Evolutionary conservation across 2,329 filamentous ascomycete species (phyloP), one percentile per base, ranked within the genome.

Genomic region (Nemania bipapillata): DNA sequence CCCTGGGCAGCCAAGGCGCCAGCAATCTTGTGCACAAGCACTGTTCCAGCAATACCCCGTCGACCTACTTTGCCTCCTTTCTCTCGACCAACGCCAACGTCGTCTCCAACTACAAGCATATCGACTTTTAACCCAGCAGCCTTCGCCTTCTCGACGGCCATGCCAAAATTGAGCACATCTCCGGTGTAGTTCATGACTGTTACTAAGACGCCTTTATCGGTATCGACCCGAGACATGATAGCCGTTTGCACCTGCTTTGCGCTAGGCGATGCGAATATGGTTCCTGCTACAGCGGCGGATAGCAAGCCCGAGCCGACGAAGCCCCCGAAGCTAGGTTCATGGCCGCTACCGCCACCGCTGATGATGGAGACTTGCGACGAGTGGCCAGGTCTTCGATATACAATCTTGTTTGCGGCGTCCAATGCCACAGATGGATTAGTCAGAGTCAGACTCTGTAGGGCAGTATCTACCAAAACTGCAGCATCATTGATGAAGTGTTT

Each of bases 131-230:
- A 81, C 0, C 93, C 94, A 0, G 89, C 88, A 1, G 93, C 93
- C 66, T 91, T 90, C 17, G 94, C 94, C 83, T 97, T 97, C 80
- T 97, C 95, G 8, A 96, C 92, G 0, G 91, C 94, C 87, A 97
- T 91, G 63, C 94, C 94, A 78, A 97, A 97, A 82, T 97, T 96
- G 73, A 97, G 86, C 62, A 97, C 88, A 79, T 94, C 92, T 42
- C 92, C 92, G 1, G 93, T 97, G 80, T 97, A 97, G 80, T 97
- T 97, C 92, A 97, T 97, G 32, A 97, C 92, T 5, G 94, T 90
- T n/a, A 97, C 91, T 47, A 97, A 80, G 1, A 97, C 91, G 26
- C 94, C 95, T 70, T 88, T 87, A 52, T 87, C 85, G 3, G 86
- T 86, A 69, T 92, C 89, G 2, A 97, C 91, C 22, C 92, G 86